A percentile compares a stretch with the other conserved stretches of the same genome.
Conservation (phyloP, 805 yeast genomes). For the Hanseniaspora meyeri region DNA sequence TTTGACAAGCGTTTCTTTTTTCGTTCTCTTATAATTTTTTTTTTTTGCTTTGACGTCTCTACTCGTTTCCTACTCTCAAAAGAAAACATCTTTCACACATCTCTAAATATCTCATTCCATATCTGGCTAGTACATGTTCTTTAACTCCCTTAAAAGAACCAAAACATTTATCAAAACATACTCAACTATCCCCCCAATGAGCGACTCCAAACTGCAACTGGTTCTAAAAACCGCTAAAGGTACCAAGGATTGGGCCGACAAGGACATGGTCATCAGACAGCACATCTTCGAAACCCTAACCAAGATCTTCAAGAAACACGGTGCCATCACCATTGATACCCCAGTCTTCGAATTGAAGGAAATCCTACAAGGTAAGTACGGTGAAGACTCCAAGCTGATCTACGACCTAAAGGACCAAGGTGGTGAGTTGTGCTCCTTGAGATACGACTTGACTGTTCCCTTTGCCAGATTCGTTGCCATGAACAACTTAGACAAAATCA, state of each 20-base stretch:
- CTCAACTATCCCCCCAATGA: background rate
- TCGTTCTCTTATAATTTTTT: background rate
- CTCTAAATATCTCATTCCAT: background rate
- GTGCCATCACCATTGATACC: slow-evolving; percentile 96
- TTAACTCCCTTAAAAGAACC: background rate
- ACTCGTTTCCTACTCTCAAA: too few species aligned
- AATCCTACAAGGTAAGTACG: slow-evolving; percentile 91
- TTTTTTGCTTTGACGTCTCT: background rate
- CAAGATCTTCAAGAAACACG: slow-evolving; percentile 78
- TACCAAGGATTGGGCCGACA: slow-evolving; percentile 96
- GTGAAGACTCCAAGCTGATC: slow-evolving; percentile 94
- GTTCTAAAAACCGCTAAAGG: slow-evolving; percentile 93
- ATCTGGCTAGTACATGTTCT: background rate
- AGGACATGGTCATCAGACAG: slow-evolving; percentile 90
- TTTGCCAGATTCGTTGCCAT: slow-evolving; percentile 95
- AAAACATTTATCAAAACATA: background rate
- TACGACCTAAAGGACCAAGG: slow-evolving; percentile 97
- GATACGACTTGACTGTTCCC: slow-evolving; percentile 96
- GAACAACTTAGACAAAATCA: slow-evolving; percentile 80
- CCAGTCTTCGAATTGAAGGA: slow-evolving; percentile 96
- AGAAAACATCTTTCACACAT: too few species aligned
- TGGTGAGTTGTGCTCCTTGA: slow-evolving; percentile 87
- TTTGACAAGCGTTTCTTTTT: background rate
- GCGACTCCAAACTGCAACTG: slow-evolving; percentile 39
- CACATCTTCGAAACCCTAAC: slow-evolving; percentile 68